Conservation (phyloP, 2,329 filamentous ascomycete species). For the Allantophomopsis cytisporea region DNA sequence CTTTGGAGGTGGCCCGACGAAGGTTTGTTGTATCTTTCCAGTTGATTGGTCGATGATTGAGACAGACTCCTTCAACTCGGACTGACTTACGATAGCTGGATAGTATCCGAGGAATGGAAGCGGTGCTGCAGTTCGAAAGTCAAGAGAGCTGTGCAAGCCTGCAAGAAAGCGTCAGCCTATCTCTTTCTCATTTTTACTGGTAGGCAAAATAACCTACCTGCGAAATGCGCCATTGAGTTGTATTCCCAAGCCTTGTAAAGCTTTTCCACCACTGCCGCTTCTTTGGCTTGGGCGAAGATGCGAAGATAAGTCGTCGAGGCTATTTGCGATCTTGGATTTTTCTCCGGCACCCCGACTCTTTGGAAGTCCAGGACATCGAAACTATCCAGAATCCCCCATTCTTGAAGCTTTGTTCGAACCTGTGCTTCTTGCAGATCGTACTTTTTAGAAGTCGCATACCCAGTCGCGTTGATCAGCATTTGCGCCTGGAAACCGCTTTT, state of each 20-base stretch:
- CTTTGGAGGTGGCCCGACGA: conserved; percentile 2
- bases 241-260: conserved; percentile 15
- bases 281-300: conserved; percentile 30
- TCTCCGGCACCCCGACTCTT: conserved; percentile 20
- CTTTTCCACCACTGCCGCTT: conserved; percentile 14
- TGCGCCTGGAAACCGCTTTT: conserved; percentile 29
- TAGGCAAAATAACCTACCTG: no score
- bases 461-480: conserved; percentile 22
- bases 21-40: conserved; percentile 4
- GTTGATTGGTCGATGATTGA: conserved; percentile 8
- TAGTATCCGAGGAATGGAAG: conserved; percentile 11
- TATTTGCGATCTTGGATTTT: conserved; percentile 22
- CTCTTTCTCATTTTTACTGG: no score
- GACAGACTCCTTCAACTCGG: conserved; percentile 4
- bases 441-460: conserved; percentile 29
- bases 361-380: conserved; percentile 18
- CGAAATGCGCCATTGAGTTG: conserved; percentile 5
- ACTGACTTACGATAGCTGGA: conserved; percentile 9
- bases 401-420: conserved; percentile 15
- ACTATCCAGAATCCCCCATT: conserved; percentile 11
- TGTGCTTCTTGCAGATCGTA: conserved; percentile 23
- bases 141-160: conserved; percentile 23
- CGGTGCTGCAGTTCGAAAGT: conserved; percentile 17
- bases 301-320: conserved; percentile 24
- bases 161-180: conserved; percentile 5